Percentiles rank a stretch among this genome's conserved stretches.
Conservation (phyloP, 371 early-diverging fungal species). For the Mucor plumbeus region DNA sequence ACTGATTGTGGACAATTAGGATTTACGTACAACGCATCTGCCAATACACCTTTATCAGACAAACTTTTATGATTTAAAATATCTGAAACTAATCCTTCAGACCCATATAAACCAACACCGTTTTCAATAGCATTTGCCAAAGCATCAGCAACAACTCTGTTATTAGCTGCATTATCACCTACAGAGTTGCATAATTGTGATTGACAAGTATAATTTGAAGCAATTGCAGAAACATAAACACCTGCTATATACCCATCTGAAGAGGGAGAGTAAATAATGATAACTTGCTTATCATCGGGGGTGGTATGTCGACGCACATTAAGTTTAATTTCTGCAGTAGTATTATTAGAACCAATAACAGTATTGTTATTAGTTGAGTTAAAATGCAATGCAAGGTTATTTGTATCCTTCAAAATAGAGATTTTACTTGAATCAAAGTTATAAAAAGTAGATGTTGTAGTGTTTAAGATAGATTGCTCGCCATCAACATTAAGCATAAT, state of each 20-base stretch:
- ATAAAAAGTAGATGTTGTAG: not conserved
- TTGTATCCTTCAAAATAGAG: not conserved
- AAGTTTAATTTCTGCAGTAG: not conserved
- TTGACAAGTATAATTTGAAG: constrained; percentile 23
- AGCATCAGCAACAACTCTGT: constrained; percentile 21
- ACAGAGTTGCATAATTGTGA: not conserved
- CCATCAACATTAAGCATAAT: not conserved
- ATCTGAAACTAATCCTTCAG: not conserved
- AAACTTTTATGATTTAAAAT: constrained; percentile 8
- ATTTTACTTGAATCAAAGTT: not conserved
- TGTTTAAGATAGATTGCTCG: not conserved
- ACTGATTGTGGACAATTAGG: constrained; percentile 12
- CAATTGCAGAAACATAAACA: constrained; percentile 10
- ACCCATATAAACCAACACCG: constrained; percentile 16
- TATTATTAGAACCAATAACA: not conserved
- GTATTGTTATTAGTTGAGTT: not conserved
- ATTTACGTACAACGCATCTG: constrained; percentile 16
- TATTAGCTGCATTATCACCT: constrained; percentile 3
- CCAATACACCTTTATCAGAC: not conserved
- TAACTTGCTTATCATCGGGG: constrained; percentile 7
- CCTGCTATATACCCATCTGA: constrained; percentile 7
- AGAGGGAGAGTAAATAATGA: constrained; percentile 7
- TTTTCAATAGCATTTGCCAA: constrained; percentile 12
- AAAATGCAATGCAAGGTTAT: not conserved
- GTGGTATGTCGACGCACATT: constrained; percentile 13